A percentile compares a stretch with the other conserved stretches of the same genome.
Conservation (phyloP, 805 yeast genomes). For the Metschnikowia peoriensis region DNA sequence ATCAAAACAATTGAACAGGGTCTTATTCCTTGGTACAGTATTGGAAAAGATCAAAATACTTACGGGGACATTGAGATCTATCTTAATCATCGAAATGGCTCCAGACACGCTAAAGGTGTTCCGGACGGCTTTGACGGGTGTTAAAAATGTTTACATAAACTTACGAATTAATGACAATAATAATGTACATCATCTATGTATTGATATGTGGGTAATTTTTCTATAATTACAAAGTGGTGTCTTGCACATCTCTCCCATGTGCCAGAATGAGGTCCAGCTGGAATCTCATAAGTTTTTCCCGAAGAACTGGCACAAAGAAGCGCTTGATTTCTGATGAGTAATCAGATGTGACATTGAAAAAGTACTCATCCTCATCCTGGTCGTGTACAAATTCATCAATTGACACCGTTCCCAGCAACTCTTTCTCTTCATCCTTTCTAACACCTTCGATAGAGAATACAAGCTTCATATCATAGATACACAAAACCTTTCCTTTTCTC, state of each 20-base stretch:
- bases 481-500: constrained; percentile 76
- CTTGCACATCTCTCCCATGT: constrained; percentile 65
- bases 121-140: constrained; percentile 73
- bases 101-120: constrained; percentile 77
- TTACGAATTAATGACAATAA: not conserved
- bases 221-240: constrained; percentile 21
- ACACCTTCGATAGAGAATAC: constrained; percentile 41
- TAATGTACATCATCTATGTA: not conserved
- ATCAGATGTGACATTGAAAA: constrained; percentile 44
- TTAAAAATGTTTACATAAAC: not conserved
- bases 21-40: constrained; percentile 49
- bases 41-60: constrained; percentile 51
- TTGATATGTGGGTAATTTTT: not conserved
- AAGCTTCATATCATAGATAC: constrained; percentile 66
- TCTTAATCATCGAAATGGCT: constrained; percentile 49
- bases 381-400: constrained; percentile 77
- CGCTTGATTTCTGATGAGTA: constrained; percentile 43
- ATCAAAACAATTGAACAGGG: constrained; percentile 51
- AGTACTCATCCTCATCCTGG: constrained; percentile 65
- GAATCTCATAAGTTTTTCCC: constrained; percentile 50
- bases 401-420: constrained; percentile 42
- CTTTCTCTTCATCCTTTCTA: constrained; percentile 38
- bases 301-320: constrained; percentile 52
- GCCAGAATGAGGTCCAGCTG: constrained; percentile 60
- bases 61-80: constrained; percentile 47